Evolutionary conservation across 2,329 filamentous ascomycete species (phyloP).

Genomic region (Fusarium kyushuense): DNA sequence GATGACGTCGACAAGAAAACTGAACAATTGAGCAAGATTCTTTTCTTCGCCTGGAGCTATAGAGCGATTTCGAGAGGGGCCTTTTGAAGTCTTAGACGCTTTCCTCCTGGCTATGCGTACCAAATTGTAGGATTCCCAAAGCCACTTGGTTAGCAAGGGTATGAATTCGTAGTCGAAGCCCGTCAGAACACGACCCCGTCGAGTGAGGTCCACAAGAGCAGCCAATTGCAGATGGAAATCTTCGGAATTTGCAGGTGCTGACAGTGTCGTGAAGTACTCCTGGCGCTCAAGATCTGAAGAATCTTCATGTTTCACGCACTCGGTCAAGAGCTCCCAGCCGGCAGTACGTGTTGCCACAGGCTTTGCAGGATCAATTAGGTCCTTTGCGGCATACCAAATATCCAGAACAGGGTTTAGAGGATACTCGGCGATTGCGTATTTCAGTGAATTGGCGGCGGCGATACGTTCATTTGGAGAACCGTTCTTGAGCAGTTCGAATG

Average conservation of each 20-base stretch:
- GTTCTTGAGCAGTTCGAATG: constrained; percentile 66
- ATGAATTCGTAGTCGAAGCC: constrained; percentile 77
- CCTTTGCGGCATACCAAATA: constrained; percentile 75
- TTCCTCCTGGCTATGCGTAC: constrained; percentile 65
- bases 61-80: constrained; percentile 53
- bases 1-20: constrained; percentile 74
- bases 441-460: constrained; percentile 68
- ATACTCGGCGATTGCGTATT: constrained; percentile 68
- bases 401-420: constrained; percentile 69
- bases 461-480: constrained; percentile 66
- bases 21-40: constrained; percentile 73
- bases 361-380: constrained; percentile 70
- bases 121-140: constrained; percentile 66
- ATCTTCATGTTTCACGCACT: constrained; percentile 72
- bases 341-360: constrained; percentile 65
- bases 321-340: constrained; percentile 75
- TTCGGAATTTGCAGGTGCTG: constrained; percentile 66
- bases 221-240: constrained; percentile 76
- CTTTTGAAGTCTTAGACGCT: constrained; percentile 54
- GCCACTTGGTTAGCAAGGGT: constrained; percentile 71
- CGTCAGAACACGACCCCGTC: constrained; percentile 70
- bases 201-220: constrained; percentile 71
- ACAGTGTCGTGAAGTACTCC: constrained; percentile 73
- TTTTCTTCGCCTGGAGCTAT: constrained; percentile 66
- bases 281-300: constrained; percentile 75